Percentiles rank a stretch among this genome's conserved stretches.
Conservation (phyloP, 2,329 filamentous ascomycete species). For the Pseudogymnoascus pannorum region DNA sequence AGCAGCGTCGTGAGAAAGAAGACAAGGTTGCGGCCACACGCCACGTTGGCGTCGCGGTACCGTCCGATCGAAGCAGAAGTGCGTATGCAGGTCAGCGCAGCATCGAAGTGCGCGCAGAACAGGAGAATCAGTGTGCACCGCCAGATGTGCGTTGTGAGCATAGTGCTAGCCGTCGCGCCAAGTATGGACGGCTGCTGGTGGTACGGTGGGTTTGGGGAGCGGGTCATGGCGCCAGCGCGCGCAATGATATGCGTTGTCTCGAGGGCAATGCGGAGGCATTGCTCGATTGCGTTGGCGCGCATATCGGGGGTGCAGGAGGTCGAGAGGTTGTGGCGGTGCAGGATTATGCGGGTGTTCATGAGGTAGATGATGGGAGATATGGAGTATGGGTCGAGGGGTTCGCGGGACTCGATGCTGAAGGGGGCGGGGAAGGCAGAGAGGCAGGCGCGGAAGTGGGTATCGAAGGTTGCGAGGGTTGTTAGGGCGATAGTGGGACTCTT, state of each 20-base stretch:
- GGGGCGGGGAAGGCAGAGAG: conserved; percentile 67
- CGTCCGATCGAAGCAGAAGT: conserved; percentile 64
- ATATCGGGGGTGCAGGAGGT: conserved; percentile 60
- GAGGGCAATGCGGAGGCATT: conserved; percentile 65
- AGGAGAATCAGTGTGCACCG: conserved; percentile 76
- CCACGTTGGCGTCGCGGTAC: conserved; percentile 62
- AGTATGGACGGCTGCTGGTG: conserved; percentile 27
- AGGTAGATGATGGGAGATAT: conserved; percentile 71
- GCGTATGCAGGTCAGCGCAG: conserved; percentile 66
- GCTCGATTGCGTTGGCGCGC: conserved; percentile 65
- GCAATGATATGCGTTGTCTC: conserved; percentile 74
- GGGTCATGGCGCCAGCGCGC: conserved; percentile 48
- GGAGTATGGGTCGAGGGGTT: conserved; percentile 64
- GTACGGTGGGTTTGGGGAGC: conserved; percentile 18
- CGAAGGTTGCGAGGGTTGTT: conserved; percentile 67
- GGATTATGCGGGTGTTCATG: conserved; percentile 72
- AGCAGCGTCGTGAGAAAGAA: conserved; percentile 71
- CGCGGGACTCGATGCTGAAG: conserved; percentile 60
- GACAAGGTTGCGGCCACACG: conserved; percentile 72
- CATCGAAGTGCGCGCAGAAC: conserved; percentile 63
- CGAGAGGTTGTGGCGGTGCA: conserved; percentile 83
- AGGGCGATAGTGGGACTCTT: conserved; percentile 58
- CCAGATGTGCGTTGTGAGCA: conserved; percentile 80
- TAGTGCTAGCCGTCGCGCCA: conserved; percentile 48
- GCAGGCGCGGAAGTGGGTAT: conserved; percentile 71